Conservation (phyloP, 169 alveolate species). For the Plasmodium vinckei region DNA sequence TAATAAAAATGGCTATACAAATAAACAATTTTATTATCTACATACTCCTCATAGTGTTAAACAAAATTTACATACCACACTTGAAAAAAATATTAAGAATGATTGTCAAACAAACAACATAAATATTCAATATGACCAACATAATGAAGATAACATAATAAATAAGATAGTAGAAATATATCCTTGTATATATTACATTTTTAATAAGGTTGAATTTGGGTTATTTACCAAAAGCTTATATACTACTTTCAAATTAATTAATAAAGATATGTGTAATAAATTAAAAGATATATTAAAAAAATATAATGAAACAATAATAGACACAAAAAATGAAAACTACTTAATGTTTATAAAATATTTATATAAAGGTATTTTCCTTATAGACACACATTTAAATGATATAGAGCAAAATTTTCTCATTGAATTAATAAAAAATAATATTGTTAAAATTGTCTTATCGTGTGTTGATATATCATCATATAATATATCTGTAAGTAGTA, state of each 20-base stretch:
- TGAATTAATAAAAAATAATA: slow-evolving; percentile 38
- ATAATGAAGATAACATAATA: background rate
- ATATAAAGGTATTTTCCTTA: slow-evolving; percentile 32
- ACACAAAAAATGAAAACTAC: background rate
- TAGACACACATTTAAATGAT: slow-evolving; percentile 1
- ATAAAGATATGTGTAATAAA: slow-evolving; percentile 21
- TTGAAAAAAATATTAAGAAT: background rate
- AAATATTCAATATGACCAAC: background rate
- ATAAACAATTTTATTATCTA: too few species aligned
- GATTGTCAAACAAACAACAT: background rate
- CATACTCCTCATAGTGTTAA: background rate
- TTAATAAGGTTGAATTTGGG: slow-evolving; percentile 12
- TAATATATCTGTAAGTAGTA: slow-evolving; percentile 10
- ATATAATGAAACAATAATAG: slow-evolving; percentile 11
- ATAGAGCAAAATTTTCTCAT: slow-evolving; percentile 5
- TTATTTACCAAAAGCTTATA: slow-evolving; percentile 30
- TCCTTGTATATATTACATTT: slow-evolving; percentile 69
- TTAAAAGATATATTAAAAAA: slow-evolving; percentile 14
- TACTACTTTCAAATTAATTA: slow-evolving; percentile 9
- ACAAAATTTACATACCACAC: background rate
- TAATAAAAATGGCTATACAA: background rate
- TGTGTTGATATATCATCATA: slow-evolving; percentile 43
- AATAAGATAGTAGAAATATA: slow-evolving; percentile 6
- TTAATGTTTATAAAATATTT: slow-evolving; percentile 16
- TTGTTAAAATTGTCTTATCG: slow-evolving; percentile 48